Evolutionary conservation across 495 filamentous ascomycete genomes (phyloP), one percentile per base, ranked within the genome.

Genomic region (Tuber microsphaerosporum): DNA sequence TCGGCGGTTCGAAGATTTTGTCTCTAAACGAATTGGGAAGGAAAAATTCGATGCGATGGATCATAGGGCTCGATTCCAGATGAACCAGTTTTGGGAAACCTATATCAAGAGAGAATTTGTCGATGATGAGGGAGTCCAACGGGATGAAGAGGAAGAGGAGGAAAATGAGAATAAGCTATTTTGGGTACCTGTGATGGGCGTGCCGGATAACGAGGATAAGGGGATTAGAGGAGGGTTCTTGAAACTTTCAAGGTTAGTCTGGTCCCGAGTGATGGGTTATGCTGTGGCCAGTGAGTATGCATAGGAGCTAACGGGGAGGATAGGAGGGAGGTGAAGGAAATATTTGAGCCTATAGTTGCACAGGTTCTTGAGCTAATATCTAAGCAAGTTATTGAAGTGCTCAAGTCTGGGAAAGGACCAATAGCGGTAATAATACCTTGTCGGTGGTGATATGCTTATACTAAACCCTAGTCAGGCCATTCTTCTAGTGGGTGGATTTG

Each of bases 101-200:
- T 91, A 89, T 76, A 88, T 92, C 4, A 92, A 91, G 83, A 86
- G 89, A 22, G 92, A 92, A 76, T 93, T 92, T 82, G 90, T 91
- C 78, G 90, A 92, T 80, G 85, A 88, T 71, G 90, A 90, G 77
- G 87, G 91, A 71, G 76, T 45, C 43, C 16, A 16, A 17, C 46
- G 41, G n/a, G 73, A 69, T 34, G 88, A 73, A 26, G 74, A 71
- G n/a, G 72, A 19, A 9, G 74, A 79, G n/a, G 76, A 44, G 14
- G 79, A 75, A n/a, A 79, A 71, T 9, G 79, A 78, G 39, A 75
- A 51, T 69, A 77, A 73, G 37, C 76, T 79, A 20, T 83, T 81
- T 72, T 82, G 76, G 82, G 79, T 83, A 6, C 81, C 81, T 0
- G 81, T 83, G 5, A 79, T 83, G 75, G 91, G 91, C 9, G 85